These are phyloP conservation scores for Thielaviopsis ethacetica DNA, from an alignment of 2,329 filamentous ascomycete genomes.

Conservation along the genomic window DNA sequence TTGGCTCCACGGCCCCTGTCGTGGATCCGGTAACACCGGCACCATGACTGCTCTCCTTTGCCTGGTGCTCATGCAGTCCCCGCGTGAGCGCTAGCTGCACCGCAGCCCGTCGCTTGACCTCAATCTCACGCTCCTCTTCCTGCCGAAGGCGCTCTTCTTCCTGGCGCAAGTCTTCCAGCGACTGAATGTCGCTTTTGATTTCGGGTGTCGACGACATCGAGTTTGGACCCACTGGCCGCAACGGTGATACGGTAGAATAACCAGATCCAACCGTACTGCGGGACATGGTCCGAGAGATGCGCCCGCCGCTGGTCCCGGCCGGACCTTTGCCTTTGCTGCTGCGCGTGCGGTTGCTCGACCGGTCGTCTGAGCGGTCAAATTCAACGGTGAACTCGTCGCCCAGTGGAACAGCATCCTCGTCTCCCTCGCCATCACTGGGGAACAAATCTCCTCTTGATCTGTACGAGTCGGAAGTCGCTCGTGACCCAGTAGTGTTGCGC, in stretches of 20 bases:
- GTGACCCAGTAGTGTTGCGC: slow-evolving; percentile 65
- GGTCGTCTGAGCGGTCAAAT: slow-evolving; percentile 61
- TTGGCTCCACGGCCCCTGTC: background rate
- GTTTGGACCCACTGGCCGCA: slow-evolving; percentile 8
- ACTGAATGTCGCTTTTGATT: slow-evolving; percentile 20
- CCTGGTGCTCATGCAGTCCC: slow-evolving; percentile 22
- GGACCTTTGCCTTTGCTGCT: slow-evolving; percentile 44
- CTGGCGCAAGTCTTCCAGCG: slow-evolving; percentile 31
- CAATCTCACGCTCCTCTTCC: slow-evolving; percentile 37
- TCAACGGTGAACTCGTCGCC: slow-evolving; percentile 85
- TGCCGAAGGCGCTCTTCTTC: slow-evolving; percentile 35
- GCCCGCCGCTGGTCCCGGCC: slow-evolving; percentile 17
- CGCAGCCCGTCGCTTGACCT: slow-evolving; percentile 36
- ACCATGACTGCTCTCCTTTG: background rate
- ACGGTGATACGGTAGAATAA: slow-evolving; percentile 19
- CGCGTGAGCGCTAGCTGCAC: slow-evolving; percentile 32
- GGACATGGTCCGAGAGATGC: slow-evolving; percentile 37
- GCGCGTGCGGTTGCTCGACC: slow-evolving; percentile 48
- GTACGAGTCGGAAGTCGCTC: slow-evolving; percentile 69
- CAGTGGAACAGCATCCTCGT: slow-evolving; percentile 83
- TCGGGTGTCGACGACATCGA: slow-evolving; percentile 7
- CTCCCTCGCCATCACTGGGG: slow-evolving; percentile 68
- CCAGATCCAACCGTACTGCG: slow-evolving; percentile 37
- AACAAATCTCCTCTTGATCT: slow-evolving; percentile 83
- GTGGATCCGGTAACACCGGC: background rate